Conservation (phyloP, 164 flowering plant genomes). For the Cinnamomum chago region DNA sequence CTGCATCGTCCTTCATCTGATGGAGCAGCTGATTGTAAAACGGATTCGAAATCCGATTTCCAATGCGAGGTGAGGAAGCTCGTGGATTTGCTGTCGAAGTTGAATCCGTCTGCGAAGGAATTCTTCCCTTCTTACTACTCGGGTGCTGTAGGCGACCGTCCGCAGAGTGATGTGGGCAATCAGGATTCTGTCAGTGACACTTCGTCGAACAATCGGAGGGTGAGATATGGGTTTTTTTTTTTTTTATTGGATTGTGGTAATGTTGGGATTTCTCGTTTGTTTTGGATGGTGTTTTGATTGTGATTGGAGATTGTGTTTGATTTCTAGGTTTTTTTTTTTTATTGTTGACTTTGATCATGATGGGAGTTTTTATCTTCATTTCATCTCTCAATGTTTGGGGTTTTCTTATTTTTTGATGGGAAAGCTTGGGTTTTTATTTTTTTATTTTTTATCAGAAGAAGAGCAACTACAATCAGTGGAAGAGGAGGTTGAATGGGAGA, state of each 20-base stretch:
- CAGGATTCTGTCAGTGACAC: constrained; percentile 36
- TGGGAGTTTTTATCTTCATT: neutral
- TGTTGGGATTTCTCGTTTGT: neutral
- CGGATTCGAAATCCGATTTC: constrained; percentile 30
- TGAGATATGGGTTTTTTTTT: neutral
- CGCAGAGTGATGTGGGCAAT: constrained; percentile 11
- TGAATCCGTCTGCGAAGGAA: constrained; percentile 75
- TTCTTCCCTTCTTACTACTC: constrained; percentile 59
- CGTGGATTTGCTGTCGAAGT: constrained; percentile 61
- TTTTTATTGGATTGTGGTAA: neutral
- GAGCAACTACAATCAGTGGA: constrained; percentile 52
- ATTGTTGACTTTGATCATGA: too few relatives aligned
- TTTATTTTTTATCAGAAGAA: constrained; percentile 34
- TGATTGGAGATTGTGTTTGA: too few relatives aligned
- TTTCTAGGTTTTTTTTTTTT: too few relatives aligned
- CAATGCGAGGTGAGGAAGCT: constrained; percentile 53
- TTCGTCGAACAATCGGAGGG: constrained; percentile 27
- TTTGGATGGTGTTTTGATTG: too few relatives aligned
- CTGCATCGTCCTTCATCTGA: constrained; percentile 1
- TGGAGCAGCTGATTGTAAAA: neutral
- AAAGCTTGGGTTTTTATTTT: neutral
- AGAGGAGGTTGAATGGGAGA: constrained; percentile 55
- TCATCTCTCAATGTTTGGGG: neutral
- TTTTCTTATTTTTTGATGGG: neutral
- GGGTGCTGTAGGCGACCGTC: constrained; percentile 4